Conservation (phyloP, 2,329 filamentous ascomycete species). For the Pseudogymnoascus sp. region DNA sequence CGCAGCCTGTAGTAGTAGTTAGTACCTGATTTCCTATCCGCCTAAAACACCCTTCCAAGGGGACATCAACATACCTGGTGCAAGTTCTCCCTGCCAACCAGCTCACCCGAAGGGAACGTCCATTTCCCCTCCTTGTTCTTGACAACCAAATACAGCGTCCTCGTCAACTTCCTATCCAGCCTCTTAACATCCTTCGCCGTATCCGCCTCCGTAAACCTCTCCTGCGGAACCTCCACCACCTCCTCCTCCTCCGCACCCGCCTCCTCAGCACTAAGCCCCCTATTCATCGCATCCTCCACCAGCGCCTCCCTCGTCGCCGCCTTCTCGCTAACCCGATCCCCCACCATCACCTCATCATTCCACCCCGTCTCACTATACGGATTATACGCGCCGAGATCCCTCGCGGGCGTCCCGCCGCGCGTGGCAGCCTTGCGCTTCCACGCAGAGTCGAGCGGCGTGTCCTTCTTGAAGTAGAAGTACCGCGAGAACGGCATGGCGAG, state of each 20-base stretch:
- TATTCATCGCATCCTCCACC: slow-evolving; percentile 64
- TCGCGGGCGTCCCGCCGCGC: slow-evolving; percentile 63
- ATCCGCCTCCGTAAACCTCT: slow-evolving; percentile 72
- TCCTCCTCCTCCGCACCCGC: slow-evolving; percentile 38
- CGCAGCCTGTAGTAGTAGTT: slow-evolving; percentile 55
- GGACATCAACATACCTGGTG: slow-evolving; percentile 58
- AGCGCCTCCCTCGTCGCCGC: slow-evolving; percentile 59
- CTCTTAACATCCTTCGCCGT: slow-evolving; percentile 63
- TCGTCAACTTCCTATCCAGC: slow-evolving; percentile 69
- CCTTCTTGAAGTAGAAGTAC: slow-evolving; percentile 91
- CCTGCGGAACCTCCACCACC: slow-evolving; percentile 61
- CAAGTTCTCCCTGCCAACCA: slow-evolving; percentile 66
- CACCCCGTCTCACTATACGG: slow-evolving; percentile 65
- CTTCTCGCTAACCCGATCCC: slow-evolving; percentile 57
- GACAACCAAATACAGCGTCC: slow-evolving; percentile 83
- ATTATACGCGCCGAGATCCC: slow-evolving; percentile 80
- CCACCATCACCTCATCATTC: slow-evolving; percentile 84
- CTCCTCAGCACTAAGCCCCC: slow-evolving; percentile 33
- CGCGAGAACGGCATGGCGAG: slow-evolving; percentile 78
- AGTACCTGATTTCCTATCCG: background rate
- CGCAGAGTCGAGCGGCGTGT: slow-evolving; percentile 75
- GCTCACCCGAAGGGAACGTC: slow-evolving; percentile 69
- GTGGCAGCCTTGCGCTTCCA: slow-evolving; percentile 81
- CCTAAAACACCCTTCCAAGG: background rate
- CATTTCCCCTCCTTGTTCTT: slow-evolving; percentile 63